Conservation (phyloP, 768 basidiomycete species). For the Termitomyces sp. region DNA sequence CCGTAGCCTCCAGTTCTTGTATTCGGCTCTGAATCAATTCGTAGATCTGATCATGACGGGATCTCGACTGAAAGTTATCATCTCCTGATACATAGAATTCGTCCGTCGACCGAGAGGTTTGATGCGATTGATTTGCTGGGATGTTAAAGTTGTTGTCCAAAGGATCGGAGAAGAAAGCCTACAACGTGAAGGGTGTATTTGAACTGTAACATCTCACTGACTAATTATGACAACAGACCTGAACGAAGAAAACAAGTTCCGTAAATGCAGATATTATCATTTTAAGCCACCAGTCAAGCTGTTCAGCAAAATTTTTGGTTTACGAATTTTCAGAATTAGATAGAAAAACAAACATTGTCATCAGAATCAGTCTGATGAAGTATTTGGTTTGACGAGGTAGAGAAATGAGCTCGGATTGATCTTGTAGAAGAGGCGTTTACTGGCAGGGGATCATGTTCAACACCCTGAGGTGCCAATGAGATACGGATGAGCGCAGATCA, state of each 20-base stretch:
- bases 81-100: not conserved
- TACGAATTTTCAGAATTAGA: not conserved
- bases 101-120: not conserved
- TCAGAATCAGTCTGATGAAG: not conserved
- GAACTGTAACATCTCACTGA: no score
- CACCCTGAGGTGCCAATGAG: not conserved
- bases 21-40: no score
- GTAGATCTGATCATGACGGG: no score
- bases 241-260: not conserved
- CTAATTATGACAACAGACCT: not conserved
- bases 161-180: not conserved
- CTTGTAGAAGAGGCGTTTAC: not conserved
- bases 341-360: not conserved
- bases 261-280: not conserved
- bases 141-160: no score
- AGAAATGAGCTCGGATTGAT: not conserved
- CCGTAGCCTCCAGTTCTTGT: not conserved
- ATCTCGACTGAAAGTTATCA: no score
- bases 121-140: not conserved
- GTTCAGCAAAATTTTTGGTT: not conserved
- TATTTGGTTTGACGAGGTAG: not conserved
- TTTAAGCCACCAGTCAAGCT: not conserved
- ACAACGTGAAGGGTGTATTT: not conserved
- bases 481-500: not conserved
- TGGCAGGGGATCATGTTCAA: no score